Evolutionary conservation across 2,329 filamentous ascomycete species (phyloP).

Genomic region (Emydomyces testavorans): DNA sequence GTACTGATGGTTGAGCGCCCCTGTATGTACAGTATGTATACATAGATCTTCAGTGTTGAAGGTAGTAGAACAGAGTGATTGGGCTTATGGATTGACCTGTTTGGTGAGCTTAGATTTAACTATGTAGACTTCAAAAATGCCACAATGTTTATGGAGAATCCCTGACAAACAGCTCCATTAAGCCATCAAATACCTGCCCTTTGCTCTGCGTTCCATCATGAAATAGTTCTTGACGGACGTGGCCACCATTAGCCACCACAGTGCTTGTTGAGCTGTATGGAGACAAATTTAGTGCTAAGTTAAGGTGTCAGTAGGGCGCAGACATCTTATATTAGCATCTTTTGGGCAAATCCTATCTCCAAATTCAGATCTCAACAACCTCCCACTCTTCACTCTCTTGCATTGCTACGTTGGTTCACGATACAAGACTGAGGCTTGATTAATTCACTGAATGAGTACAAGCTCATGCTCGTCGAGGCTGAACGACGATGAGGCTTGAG

Average conservation of each 20-base stretch:
- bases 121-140: too few species aligned
- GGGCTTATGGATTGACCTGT: too few species aligned
- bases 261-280: background rate
- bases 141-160: too few species aligned
- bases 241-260: too few species aligned
- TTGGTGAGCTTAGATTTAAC: too few species aligned
- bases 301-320: background rate
- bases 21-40: too few species aligned
- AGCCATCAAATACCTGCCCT: too few species aligned
- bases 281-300: constrained; percentile 1
- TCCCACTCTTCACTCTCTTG: background rate
- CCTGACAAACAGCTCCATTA: too few species aligned
- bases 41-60: too few species aligned
- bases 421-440: background rate
- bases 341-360: constrained; percentile 1
- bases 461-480: background rate
- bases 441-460: background rate
- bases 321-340: background rate
- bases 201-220: too few species aligned
- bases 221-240: too few species aligned
- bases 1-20: background rate
- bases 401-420: background rate
- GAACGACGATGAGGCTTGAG: constrained; percentile 4
- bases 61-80: too few species aligned
- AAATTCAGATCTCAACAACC: background rate